These are phyloP conservation scores for Calonectria pauciramosa DNA, from an alignment of 2,329 filamentous ascomycete species.

Conservation along the genomic window DNA sequence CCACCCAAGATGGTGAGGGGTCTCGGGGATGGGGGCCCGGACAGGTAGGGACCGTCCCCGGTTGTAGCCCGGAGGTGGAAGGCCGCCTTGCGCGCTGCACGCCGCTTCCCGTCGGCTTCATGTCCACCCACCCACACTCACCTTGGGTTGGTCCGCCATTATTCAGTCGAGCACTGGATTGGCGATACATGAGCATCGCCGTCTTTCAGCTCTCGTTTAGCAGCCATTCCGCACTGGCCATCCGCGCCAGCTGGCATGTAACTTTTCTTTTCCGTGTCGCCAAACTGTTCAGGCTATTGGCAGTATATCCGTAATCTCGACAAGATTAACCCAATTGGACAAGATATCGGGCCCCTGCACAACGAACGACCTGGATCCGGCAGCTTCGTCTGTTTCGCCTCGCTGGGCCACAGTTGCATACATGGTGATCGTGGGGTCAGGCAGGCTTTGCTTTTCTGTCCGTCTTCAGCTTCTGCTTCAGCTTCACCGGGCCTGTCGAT, in stretches of 20 bases:
- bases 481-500: slow-evolving; percentile 26
- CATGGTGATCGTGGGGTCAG: slow-evolving; percentile 20
- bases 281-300: slow-evolving; percentile 4
- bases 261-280: slow-evolving; percentile 16
- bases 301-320: neutral
- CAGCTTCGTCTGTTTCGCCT: slow-evolving; percentile 16
- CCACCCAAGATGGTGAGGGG: neutral
- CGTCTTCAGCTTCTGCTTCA: slow-evolving; percentile 21
- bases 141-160: neutral
- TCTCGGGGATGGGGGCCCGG: slow-evolving; percentile 25
- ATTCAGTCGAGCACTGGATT: neutral
- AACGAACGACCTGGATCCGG: slow-evolving; percentile 3
- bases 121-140: neutral
- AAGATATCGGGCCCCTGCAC: neutral
- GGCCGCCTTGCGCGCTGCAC: slow-evolving; percentile 36
- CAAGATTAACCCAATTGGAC: slow-evolving; percentile 10
- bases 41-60: slow-evolving; percentile 2
- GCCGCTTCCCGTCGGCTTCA: slow-evolving; percentile 40
- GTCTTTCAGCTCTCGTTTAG: neutral
- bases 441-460: neutral
- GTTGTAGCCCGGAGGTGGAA: slow-evolving; percentile 29
- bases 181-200: neutral
- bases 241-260: slow-evolving; percentile 11
- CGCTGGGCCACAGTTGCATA: slow-evolving; percentile 6
- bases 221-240: neutral